Evolutionary conservation across 768 basidiomycete genomes (phyloP), one percentile per base, ranked within the genome.

Genomic region (Suillus fuscotomentosus): DNA sequence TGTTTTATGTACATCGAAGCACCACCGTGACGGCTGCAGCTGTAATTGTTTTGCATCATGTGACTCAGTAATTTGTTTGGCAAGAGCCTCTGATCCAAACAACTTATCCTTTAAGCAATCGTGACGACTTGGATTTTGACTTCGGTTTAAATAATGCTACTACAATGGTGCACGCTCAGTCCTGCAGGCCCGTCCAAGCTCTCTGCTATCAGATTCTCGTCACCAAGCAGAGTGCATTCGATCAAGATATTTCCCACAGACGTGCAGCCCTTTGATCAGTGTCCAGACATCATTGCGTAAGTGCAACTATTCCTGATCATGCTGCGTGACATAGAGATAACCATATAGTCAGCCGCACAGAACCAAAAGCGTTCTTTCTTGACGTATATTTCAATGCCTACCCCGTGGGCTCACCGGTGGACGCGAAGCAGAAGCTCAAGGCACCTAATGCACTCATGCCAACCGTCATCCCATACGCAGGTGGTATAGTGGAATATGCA

Each of bases 331-430:
- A 70, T 48, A 75, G 42, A 38, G 65, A 50, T 63, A 43, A 57
- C 41, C 4, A 56, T 62, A 50, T 61, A 27, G 38, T 22, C 65
- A 93, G 92, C 62, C 77, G 80, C 64, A 94, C 92, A 34, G 85
- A 89, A 66, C 92, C 91, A 0, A 82, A 85, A 8, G 83, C 89
- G 0, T 92, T 94, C 78, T 88, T 86, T 70, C 79, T 92, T 20
- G 85, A 92, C 61, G 77, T 92, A 10, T 91, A 85, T 74, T 88
- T 94, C 77, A 92, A 92, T 76, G 88, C 89, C 0, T 84, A 86
- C 38, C 81, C 86, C 1, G 78, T 86, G 5, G 66, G 77, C 27
- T 71, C 74, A 11, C 81, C 82, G 6, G 70, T 77, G 1, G 76
- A 81, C 54, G 72, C 73, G 4, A 88, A 86, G 71, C 85, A 84